Evolutionary conservation across 768 basidiomycete genomes (phyloP).

Genomic region (Rubroboletus pulcherrimus): DNA sequence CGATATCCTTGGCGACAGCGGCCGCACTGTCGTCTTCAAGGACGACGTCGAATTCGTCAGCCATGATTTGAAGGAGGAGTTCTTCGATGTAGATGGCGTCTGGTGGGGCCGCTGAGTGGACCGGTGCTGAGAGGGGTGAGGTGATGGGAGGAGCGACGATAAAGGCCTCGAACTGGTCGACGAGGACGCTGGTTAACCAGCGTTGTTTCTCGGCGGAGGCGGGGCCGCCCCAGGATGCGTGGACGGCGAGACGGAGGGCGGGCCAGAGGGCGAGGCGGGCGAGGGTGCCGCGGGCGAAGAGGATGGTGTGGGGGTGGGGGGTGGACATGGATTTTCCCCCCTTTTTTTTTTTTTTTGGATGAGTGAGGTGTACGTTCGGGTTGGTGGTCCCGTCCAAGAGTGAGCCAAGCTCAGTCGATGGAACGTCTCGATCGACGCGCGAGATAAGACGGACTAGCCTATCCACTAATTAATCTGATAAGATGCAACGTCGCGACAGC

Average conservation of each 20-base stretch:
- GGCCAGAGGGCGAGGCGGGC: constrained; percentile 83
- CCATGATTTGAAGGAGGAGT: constrained; percentile 76
- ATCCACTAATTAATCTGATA: neutral
- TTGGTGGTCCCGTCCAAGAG: neutral
- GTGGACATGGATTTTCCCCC: constrained; percentile 9
- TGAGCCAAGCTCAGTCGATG: too few species aligned
- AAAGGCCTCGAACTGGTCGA: constrained; percentile 71
- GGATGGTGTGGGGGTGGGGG: constrained; percentile 48
- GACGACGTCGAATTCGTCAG: constrained; percentile 80
- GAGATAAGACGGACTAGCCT: neutral
- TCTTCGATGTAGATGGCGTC: constrained; percentile 81
- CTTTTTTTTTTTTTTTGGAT: neutral
- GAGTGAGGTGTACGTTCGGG: neutral
- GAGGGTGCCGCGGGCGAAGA: constrained; percentile 85
- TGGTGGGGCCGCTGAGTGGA: too few species aligned
- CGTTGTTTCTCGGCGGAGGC: constrained; percentile 68
- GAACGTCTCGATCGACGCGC: neutral
- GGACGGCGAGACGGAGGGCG: constrained; percentile 80
- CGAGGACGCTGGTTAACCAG: constrained; percentile 79
- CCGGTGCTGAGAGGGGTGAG: too few species aligned
- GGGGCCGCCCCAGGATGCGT: constrained; percentile 84
- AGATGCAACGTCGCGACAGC: neutral
- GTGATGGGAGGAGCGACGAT: constrained; percentile 1
- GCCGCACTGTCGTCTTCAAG: constrained; percentile 85
- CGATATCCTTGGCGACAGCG: constrained; percentile 67